Evolutionary conservation across 2,329 filamentous ascomycete species (phyloP).

Genomic region (Botryotinia narcissicola): DNA sequence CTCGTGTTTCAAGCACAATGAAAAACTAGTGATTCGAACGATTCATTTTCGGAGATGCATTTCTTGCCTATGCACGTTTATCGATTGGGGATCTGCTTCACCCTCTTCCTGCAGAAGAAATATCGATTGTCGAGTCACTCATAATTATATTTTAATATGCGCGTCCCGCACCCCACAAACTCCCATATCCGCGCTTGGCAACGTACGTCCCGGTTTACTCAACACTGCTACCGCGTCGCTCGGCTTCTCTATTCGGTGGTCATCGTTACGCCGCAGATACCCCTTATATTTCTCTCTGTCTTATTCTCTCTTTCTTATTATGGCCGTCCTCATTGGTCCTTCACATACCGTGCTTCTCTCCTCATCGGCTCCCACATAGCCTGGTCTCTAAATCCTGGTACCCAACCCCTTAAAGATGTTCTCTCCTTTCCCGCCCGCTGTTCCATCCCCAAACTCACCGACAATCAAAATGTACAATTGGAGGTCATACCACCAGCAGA

Average conservation of each 20-base stretch:
- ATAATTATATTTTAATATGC: not conserved
- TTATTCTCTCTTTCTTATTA: not conserved
- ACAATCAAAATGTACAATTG: not conserved
- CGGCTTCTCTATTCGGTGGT: not conserved
- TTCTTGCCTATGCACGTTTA: not conserved
- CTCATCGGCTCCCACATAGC: not conserved
- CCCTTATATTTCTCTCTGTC: not conserved
- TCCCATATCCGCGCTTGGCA: conserved; percentile 7
- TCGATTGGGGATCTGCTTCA: not conserved
- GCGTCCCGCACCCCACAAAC: not conserved
- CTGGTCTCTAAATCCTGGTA: not conserved
- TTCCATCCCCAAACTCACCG: not conserved
- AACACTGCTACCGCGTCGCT: not conserved
- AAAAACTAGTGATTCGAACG: not conserved
- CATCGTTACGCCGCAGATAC: not conserved
- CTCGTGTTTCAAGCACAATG: not conserved
- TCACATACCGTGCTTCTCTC: not conserved
- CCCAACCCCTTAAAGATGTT: not conserved
- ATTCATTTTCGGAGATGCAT: not conserved
- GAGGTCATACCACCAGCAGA: not conserved
- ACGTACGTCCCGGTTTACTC: not conserved
- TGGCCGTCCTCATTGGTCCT: not conserved
- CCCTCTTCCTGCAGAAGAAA: not conserved
- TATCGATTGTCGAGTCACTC: not conserved
- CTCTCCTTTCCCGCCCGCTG: conserved; percentile 2